These are phyloP conservation scores for Cucumis hystrix DNA, from an alignment of 306 rosid genomes.

Conservation along the genomic window DNA sequence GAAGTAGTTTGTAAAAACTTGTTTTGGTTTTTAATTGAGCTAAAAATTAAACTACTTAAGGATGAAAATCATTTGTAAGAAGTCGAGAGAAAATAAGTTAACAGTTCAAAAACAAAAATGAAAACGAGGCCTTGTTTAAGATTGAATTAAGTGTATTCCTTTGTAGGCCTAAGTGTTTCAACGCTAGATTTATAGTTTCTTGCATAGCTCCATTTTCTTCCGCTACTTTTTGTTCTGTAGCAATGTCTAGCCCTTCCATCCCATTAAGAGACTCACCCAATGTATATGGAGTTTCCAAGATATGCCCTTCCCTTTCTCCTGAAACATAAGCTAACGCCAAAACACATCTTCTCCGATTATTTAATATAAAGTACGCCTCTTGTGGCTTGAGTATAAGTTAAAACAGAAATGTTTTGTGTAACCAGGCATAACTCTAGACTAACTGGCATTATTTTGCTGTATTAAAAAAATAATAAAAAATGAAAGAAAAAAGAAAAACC, in stretches of 20 bases:
- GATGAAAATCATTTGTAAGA: no score
- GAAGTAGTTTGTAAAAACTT: no score
- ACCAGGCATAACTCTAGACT: no score
- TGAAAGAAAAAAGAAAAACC: no score
- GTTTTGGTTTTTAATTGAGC: no score
- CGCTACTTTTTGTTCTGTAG: conserved; percentile 26
- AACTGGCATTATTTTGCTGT: no score
- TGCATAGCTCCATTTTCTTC: conserved; percentile 23
- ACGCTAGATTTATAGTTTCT: conserved; percentile 24
- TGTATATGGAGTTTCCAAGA: conserved; percentile 36
- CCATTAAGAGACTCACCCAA: conserved; percentile 65
- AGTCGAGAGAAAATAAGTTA: not conserved
- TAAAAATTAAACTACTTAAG: no score
- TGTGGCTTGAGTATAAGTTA: no score
- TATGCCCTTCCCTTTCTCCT: conserved; percentile 59
- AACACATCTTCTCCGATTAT: not conserved
- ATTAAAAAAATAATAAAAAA: no score
- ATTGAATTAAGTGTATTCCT: conserved; percentile 15
- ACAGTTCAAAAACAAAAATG: no score
- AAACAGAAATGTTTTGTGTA: no score
- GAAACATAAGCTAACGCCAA: conserved; percentile 45
- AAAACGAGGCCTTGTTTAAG: no score
- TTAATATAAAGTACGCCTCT: not conserved
- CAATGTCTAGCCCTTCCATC: conserved; percentile 36
- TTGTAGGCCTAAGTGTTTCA: conserved; percentile 56